These are phyloP conservation scores for Yamadazyma sp. DNA, from an alignment of 805 yeast genomes.

Conservation along the genomic window DNA sequence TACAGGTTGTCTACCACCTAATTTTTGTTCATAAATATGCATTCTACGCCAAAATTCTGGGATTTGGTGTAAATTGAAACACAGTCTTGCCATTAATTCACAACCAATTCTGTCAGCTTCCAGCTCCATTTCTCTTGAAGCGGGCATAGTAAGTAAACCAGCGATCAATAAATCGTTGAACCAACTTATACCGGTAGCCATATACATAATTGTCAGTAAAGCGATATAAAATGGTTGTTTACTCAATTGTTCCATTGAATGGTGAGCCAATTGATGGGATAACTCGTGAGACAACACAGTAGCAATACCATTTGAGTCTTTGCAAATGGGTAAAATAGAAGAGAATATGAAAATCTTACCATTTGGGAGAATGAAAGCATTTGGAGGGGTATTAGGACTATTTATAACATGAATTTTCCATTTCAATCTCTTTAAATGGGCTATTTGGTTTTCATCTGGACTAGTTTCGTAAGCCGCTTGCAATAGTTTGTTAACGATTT, in stretches of 20 bases:
- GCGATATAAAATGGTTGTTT: conserved; percentile 67
- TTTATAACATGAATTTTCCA: conserved; percentile 80
- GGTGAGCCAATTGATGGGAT: conserved; percentile 92
- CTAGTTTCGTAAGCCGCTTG: conserved; percentile 47
- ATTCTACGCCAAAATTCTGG: conserved; percentile 80
- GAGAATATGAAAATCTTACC: conserved; percentile 92
- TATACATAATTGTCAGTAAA: conserved; percentile 50
- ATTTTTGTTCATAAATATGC: conserved; percentile 42
- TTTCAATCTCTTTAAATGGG: conserved; percentile 38
- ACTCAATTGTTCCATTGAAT: conserved; percentile 79
- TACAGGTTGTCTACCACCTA: conserved; percentile 20
- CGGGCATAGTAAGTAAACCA: conserved; percentile 69
- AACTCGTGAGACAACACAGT: conserved; percentile 92
- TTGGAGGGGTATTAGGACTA: conserved; percentile 75
- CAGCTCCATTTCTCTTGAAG: conserved; percentile 89
- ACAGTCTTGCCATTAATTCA: conserved; percentile 86
- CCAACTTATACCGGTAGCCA: conserved; percentile 57
- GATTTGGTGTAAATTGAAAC: conserved; percentile 77
- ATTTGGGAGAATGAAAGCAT: conserved; percentile 94
- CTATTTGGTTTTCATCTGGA: conserved; percentile 31
- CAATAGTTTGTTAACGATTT: conserved; percentile 63
- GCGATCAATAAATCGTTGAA: conserved; percentile 52
- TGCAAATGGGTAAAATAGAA: conserved; percentile 73
- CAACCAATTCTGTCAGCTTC: conserved; percentile 96
- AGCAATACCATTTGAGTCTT: conserved; percentile 88